Evolutionary conservation across 83 land plant species (phyloP).

Genomic region (Isoetes engelmannii): DNA sequence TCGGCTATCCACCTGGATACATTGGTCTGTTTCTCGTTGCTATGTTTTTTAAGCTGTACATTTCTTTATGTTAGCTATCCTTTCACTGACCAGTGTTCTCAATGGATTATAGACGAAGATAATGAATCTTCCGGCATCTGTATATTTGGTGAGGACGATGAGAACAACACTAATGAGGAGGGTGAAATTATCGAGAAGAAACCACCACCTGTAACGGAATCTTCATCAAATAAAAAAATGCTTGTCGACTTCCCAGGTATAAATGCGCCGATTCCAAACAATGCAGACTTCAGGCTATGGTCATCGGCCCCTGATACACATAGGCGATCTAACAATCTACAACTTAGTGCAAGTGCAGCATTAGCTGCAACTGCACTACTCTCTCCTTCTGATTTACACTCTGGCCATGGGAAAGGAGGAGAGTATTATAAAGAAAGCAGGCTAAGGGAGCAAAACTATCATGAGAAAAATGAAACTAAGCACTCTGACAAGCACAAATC

Average conservation of each 20-base stretch:
- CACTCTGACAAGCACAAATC: no score
- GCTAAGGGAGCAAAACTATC: no score
- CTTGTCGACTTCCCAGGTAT: conserved; percentile 79
- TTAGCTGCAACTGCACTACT: no score
- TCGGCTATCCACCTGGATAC: conserved; percentile 94
- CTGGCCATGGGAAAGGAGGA: no score
- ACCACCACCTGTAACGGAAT: neutral
- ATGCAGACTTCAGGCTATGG: conserved; percentile 66
- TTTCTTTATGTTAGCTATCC: neutral
- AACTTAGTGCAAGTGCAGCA: no score
- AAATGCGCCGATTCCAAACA: conserved; percentile 77
- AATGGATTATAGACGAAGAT: conserved; percentile 39
- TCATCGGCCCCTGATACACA: conserved; percentile 1
- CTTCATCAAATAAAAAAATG: conserved; percentile 40
- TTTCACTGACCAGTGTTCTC: neutral
- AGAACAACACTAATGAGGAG: conserved; percentile 46
- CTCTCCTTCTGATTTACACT: no score
- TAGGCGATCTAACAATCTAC: no score
- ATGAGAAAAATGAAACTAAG: no score
- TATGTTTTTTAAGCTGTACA: conserved; percentile 3
- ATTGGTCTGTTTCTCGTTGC: conserved; percentile 39
- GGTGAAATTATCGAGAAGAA: conserved; percentile 57
- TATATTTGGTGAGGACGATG: conserved; percentile 48
- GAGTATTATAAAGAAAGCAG: no score
- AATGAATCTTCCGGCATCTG: conserved; percentile 75